phyloP scores from a whole-genome alignment of 2,329 filamentous ascomycete species.

The Penicillium brevicompactum region DNA sequence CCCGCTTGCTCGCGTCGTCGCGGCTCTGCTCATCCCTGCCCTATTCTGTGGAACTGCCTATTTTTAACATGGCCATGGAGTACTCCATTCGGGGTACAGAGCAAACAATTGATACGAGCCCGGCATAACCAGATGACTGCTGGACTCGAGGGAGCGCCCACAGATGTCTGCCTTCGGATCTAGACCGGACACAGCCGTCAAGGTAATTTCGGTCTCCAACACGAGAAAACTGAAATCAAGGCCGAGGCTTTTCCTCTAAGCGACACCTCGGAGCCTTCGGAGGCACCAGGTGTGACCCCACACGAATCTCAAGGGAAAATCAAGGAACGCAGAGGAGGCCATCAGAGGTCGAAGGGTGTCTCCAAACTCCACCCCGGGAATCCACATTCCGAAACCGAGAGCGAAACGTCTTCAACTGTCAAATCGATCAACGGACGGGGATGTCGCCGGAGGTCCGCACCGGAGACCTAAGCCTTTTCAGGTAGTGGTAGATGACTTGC shows the following conservation, averaged over 20 bases:
- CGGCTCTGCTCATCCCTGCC: background rate
- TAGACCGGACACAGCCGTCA: no score
- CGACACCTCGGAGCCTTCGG: no score
- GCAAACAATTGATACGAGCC: no score
- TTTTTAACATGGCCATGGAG: no score
- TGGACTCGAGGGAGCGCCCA: no score
- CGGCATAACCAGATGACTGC: no score
- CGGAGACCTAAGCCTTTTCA: background rate
- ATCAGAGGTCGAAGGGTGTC: background rate
- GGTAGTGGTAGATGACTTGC: background rate
- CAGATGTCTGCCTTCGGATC: no score
- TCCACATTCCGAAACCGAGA: background rate
- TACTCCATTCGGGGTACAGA: no score
- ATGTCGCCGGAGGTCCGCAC: background rate
- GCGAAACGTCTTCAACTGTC: background rate
- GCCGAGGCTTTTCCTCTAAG: no score
- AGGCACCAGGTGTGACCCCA: background rate
- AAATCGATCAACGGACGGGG: background rate
- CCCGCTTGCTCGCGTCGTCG: background rate
- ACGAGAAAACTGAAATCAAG: background rate
- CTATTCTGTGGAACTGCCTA: background rate
- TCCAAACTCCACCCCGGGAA: background rate
- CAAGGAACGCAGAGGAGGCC: background rate
- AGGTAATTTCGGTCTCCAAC: background rate
- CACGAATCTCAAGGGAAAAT: background rate